Evolutionary conservation across 2,329 filamentous ascomycete genomes (phyloP), one percentile per base, ranked within the genome.

Genomic region (Alternaria dauci): DNA sequence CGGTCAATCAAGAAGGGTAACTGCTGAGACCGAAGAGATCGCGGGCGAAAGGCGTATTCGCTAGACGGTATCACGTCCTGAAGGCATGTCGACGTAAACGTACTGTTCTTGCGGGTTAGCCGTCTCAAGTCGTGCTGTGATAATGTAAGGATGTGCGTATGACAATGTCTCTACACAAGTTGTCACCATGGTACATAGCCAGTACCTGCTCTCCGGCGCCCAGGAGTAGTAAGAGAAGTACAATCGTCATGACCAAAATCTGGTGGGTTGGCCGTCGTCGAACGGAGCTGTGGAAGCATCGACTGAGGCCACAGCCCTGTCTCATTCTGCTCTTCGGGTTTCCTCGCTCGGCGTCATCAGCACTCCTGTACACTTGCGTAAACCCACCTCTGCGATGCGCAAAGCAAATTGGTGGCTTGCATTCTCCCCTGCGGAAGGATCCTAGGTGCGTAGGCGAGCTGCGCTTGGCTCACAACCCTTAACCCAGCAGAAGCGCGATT

Each of bases 371-470:
- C 52, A 50, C 9, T 47, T 55, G 28, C 38, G 52, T 46, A 50
- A 42, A 44, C 41, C 34, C 53, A 48, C 53, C 34, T 32, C 20
- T 28, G 53, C 34, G 46, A 41, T 55, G 53, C 53, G 34, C 32
- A 48, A 39, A 55, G 41, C 20, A 20, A 46, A 25, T 30, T 38
- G 34, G 57, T 51, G 52, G 44, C 52, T 50, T 48, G 46, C 51
- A 46, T 34, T 41, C 42, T 56, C 52, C 44, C 44, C 42, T 38
- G 44, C 30, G 28, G 48, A 59, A 34, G 36, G 57, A 34, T 42
- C 38, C 55, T 25, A 20, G n/a, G n/a, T 36, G 47, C 46, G 41
- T 52, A 36, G 52, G 46, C 58, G 58, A 32, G 39, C 52, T 57
- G 53, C 58, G 52, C 32, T 18, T 43, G 46, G 32, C 26, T 32